Conservation (phyloP, 2,329 filamentous ascomycete genomes). For the Colletotrichum eremochloae region DNA sequence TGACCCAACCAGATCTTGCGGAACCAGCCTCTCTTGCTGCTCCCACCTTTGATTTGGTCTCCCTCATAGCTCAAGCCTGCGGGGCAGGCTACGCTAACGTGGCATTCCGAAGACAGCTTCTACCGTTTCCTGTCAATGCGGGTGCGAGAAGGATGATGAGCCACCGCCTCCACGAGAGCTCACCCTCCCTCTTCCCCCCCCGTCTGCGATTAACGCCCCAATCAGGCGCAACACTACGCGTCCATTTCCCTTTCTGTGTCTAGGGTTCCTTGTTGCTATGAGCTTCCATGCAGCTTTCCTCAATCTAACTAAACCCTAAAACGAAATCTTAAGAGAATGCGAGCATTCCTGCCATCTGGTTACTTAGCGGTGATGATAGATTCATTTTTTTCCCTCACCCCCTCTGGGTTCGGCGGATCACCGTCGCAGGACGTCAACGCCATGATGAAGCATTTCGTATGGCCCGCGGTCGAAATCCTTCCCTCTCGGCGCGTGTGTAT, state of each 20-base stretch:
- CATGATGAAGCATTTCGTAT: neutral
- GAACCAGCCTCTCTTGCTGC: slow-evolving; percentile 5
- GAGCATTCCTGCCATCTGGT: neutral
- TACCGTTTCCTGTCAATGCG: slow-evolving; percentile 7
- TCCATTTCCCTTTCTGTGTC: neutral
- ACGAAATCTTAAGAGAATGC: slow-evolving; percentile 16
- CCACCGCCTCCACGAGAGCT: neutral
- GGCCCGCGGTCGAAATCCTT: neutral
- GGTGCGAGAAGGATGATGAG: neutral
- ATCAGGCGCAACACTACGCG: neutral
- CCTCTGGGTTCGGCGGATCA: neutral
- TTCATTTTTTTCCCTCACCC: no score
- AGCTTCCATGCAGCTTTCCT: neutral
- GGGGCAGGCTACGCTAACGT: neutral
- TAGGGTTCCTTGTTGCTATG: neutral
- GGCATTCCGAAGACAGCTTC: neutral
- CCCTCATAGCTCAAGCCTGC: neutral
- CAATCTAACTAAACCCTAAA: neutral
- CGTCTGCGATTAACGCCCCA: neutral
- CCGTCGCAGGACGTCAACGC: neutral
- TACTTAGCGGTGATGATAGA: neutral
- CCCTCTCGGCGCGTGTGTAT: neutral
- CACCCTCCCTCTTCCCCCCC: neutral
- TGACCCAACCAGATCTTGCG: neutral
- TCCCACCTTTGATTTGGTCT: neutral